Conservation (phyloP, 2,329 filamentous ascomycete species). For the Xylaria sp. region DNA sequence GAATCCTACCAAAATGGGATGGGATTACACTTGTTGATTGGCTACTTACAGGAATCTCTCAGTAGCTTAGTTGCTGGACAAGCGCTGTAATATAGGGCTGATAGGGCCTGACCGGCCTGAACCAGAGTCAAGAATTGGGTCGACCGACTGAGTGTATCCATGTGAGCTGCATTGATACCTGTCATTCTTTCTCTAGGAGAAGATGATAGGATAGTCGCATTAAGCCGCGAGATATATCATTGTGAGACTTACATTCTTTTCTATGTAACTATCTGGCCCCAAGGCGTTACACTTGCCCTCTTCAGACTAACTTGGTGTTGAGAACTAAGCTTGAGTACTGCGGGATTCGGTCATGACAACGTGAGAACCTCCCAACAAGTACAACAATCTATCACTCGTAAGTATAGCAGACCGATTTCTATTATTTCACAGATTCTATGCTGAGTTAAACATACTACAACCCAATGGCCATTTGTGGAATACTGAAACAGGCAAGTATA, state of each 20-base stretch:
- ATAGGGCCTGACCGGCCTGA: not conserved
- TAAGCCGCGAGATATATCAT: conserved; percentile 87
- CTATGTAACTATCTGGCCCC: too few relatives aligned
- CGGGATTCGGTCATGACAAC: too few relatives aligned
- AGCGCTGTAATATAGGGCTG: not conserved
- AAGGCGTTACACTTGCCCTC: too few relatives aligned
- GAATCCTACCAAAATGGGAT: not conserved
- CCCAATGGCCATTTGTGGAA: not conserved
- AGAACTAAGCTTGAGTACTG: too few relatives aligned
- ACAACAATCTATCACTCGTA: too few relatives aligned
- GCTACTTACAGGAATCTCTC: not conserved
- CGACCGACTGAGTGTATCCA: not conserved
- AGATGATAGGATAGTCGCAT: conserved; percentile 93
- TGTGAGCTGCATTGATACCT: not conserved
- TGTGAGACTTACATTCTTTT: too few relatives aligned
- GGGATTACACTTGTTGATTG: not conserved
- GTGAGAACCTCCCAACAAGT: too few relatives aligned
- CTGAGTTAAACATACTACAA: not conserved
- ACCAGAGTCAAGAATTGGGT: not conserved
- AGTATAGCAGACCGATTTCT: too few relatives aligned
- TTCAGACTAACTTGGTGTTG: too few relatives aligned
- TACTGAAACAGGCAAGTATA: not conserved
- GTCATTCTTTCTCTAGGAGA: not conserved
- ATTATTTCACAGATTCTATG: not conserved
- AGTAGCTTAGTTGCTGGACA: not conserved